These are phyloP conservation scores for Schizothecium vesticola DNA, from an alignment of 495 filamentous ascomycete species.

Conservation along the genomic window DNA sequence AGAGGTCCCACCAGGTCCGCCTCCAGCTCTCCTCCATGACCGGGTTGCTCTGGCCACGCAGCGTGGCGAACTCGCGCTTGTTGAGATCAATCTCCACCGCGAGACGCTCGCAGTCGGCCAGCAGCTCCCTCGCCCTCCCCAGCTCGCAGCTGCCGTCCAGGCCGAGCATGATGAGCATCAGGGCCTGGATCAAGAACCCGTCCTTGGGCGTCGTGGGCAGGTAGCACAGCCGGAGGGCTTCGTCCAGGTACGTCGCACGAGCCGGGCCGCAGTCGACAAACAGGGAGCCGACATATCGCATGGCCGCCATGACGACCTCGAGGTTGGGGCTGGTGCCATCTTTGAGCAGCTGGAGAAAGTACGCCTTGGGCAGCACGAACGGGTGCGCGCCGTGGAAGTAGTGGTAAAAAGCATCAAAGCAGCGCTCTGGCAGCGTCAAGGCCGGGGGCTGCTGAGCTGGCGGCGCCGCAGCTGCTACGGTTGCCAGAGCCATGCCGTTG, in stretches of 20 bases:
- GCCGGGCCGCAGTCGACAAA: constrained; percentile 49
- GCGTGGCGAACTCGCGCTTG: constrained; percentile 45
- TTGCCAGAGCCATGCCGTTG: constrained; percentile 23
- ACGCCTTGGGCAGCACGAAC: constrained; percentile 50
- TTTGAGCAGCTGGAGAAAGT: constrained; percentile 41
- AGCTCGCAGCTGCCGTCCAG: constrained; percentile 71
- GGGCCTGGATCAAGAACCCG: constrained; percentile 68
- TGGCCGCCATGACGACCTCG: constrained; percentile 51
- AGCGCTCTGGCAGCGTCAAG: constrained; percentile 39
- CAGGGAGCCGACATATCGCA: constrained; percentile 64
- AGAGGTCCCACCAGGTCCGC: constrained; percentile 90
- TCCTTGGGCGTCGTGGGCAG: constrained; percentile 47
- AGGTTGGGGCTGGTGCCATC: constrained; percentile 32
- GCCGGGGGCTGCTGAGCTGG: constrained; percentile 26
- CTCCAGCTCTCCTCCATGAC: constrained; percentile 67
- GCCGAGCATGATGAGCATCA: constrained; percentile 70
- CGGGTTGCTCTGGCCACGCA: constrained; percentile 42
- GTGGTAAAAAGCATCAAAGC: constrained; percentile 53
- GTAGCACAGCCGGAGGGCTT: constrained; percentile 51
- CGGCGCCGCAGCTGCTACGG: constrained; percentile 5
- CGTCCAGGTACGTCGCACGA: constrained; percentile 49
- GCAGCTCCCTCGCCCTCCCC: constrained; percentile 57
- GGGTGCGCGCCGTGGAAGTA: constrained; percentile 70
- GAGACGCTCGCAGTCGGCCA: constrained; percentile 60
- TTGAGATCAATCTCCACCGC: constrained; percentile 75